These are phyloP conservation scores for Atkinsonella texensis DNA, from an alignment of 2,329 filamentous ascomycete genomes.

Conservation along the genomic window DNA sequence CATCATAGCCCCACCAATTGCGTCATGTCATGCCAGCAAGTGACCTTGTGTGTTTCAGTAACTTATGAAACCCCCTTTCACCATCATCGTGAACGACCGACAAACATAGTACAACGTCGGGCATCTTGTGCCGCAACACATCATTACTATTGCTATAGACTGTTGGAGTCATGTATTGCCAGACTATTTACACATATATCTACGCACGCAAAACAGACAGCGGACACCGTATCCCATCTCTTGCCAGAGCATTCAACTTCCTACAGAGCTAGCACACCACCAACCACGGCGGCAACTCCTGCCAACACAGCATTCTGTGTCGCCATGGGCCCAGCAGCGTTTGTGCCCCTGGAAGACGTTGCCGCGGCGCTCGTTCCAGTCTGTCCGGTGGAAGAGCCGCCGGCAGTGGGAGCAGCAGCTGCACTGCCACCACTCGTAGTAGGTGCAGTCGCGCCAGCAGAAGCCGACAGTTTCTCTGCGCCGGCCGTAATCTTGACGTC, in stretches of 20 bases:
- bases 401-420: conserved; percentile 3
- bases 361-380: conserved; percentile 7
- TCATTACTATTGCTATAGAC: neutral
- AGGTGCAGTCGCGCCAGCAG: conserved; percentile 5
- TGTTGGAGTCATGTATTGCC: neutral
- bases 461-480: conserved; percentile 20
- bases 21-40: neutral
- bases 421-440: conserved; percentile 6
- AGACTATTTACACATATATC: neutral
- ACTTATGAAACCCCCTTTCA: no score
- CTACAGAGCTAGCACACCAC: conserved; percentile 24
- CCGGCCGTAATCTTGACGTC: conserved; percentile 28
- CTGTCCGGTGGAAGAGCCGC: conserved; percentile 8
- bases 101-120: no score
- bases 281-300: conserved; percentile 22
- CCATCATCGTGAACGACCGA: no score
- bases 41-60: no score
- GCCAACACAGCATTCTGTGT: conserved; percentile 24
- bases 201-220: neutral
- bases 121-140: no score
- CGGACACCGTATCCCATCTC: neutral
- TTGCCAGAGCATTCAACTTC: neutral
- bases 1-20: neutral
- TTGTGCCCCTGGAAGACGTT: conserved; percentile 11
- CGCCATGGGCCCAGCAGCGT: conserved; percentile 19